Base-by-base conservation (phyloP, 106 monocot genomes). In the Dendrobium officinale region DNA sequence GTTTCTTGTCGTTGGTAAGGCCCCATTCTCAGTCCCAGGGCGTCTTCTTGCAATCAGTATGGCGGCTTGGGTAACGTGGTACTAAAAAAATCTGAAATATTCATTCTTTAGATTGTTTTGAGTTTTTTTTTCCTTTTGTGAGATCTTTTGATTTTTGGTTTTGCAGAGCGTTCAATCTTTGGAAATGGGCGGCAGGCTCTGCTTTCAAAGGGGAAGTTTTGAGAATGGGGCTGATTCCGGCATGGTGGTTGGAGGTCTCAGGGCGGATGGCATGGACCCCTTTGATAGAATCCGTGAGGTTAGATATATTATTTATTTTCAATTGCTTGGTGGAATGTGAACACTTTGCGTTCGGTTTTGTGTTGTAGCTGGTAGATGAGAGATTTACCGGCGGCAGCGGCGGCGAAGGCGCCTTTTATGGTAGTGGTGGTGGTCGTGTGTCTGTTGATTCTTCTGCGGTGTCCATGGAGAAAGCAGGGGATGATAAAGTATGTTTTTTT, bases 151-250 rank as follows among this genome's bases (percentile, higher is more conserved):
- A 11, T 33, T 40, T 48, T 45, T 9, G 40, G 43, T 42, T 81
- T 82, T 51, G 42, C 83, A 89, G 87, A 83, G 55, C 29, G 33
- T 89, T 84, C 55, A 47, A n/a, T 29, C 78, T 10, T 3, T 88
- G 59, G 87, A 87, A 72, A 77, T 81, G 79, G 73, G 37, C 0
- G 78, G 75, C 55, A 55, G 84, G 59, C 75, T 88, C 58, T 74
- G 59, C 29, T 56, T 86, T 59, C 76, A 72, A 8, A 83, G 86
- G 83, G 83, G 55, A 41, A 56, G 86, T 10, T 26, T 91, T 24
- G 95, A 96, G 77, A 91, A 91, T 74, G 91, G 89, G 94, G 93
- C 83, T 29, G 95, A 96, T 51, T 91, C 91, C 6, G 79, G 80
- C 9, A 77, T 91, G 75, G 88, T 77, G 9, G 90, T 83, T 17